Evolutionary conservation across 1,284 basidiomycete species (phyloP), one percentile per base, ranked within the genome.

Genomic region (Microbotryum silenes-acaulis): DNA sequence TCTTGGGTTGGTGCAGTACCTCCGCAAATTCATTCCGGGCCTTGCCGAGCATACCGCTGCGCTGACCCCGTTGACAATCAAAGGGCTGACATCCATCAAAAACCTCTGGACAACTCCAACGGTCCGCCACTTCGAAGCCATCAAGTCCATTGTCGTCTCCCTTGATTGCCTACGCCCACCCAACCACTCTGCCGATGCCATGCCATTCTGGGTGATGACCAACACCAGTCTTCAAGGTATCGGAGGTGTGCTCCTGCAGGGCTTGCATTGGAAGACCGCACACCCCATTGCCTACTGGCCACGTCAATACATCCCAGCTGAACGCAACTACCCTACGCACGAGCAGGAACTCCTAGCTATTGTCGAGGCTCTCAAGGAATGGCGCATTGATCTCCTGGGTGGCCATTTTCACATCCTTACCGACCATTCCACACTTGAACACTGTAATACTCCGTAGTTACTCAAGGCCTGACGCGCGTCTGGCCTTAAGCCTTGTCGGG

Each of bases 391-490:
- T 23, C 31, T 67, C 14, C 44, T 60, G 4, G 78, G 77, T 0
- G 50, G 60, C 0, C 69, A 59, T 0, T 74, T 80, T 47, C 52
- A 57, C 0, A 67, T 80, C 1, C 74, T 73, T 52, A 79, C 77
- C 0, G 76, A 80, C 62, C 79, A 81, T 60, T 51, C 67, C 0
- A 79, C 76, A 0, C 69, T 81, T 0, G 71, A 78, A 37, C 73
- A 23, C 2, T 78, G n/a, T n/a, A n/a, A n/a, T n/a, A n/a, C n/a
- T n/a, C n/a, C n/a, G n/a, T n/a, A n/a, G n/a, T n/a, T n/a, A n/a
- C n/a, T n/a, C n/a, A n/a, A n/a, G n/a, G n/a, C n/a, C n/a, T n/a
- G n/a, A n/a, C n/a, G n/a, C n/a, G n/a, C n/a, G n/a, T n/a, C n/a
- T n/a, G n/a, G n/a, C n/a, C n/a, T n/a, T n/a, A n/a, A n/a, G n/a